Evolutionary conservation across 2,329 filamentous ascomycete species (phyloP).

Genomic region (Penicillium polonicum): DNA sequence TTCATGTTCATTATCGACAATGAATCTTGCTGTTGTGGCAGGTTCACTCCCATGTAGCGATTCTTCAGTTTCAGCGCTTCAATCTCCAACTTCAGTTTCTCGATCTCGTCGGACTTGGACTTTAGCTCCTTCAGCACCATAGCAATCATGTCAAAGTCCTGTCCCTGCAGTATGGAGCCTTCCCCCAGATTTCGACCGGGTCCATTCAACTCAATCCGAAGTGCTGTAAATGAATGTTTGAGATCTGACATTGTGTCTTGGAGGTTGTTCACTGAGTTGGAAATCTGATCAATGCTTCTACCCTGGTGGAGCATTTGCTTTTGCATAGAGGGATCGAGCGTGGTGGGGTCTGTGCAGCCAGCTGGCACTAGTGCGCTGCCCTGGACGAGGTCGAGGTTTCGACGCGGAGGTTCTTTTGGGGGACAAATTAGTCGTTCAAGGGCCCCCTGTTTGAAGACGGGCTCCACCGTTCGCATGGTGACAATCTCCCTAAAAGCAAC

Average conservation of each 20-base stretch:
- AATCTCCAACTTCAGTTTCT: slow-evolving; percentile 40
- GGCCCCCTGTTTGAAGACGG: slow-evolving; percentile 35
- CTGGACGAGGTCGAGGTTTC: slow-evolving; percentile 18
- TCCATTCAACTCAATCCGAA: slow-evolving; percentile 39
- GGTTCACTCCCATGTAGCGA: slow-evolving; percentile 32
- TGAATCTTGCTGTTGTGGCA: slow-evolving; percentile 17
- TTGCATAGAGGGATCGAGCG: slow-evolving; percentile 26
- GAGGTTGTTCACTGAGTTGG: slow-evolving; percentile 39
- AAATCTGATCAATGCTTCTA: slow-evolving; percentile 39
- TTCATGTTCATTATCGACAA: slow-evolving; percentile 8
- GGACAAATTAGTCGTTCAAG: slow-evolving; percentile 32
- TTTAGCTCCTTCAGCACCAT: slow-evolving; percentile 42
- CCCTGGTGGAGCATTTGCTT: slow-evolving; percentile 40
- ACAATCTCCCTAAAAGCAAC: slow-evolving; percentile 42
- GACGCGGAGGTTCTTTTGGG: slow-evolving; percentile 23
- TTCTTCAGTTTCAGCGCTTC: slow-evolving; percentile 40
- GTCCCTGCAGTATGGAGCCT: slow-evolving; percentile 16
- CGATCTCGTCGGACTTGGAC: slow-evolving; percentile 40
- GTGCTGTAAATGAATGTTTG: slow-evolving; percentile 39
- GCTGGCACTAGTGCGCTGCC: slow-evolving; percentile 29
- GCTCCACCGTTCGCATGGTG: slow-evolving; percentile 40
- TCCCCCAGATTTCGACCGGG: slow-evolving; percentile 27
- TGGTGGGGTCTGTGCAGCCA: slow-evolving; percentile 16
- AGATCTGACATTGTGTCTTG: slow-evolving; percentile 43
- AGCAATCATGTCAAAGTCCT: slow-evolving; percentile 39